Percentiles rank a stretch among this genome's conserved stretches.
Evolutionary conservation across 805 yeast species (phyloP).

Genomic region (Yarrowia sp.): DNA sequence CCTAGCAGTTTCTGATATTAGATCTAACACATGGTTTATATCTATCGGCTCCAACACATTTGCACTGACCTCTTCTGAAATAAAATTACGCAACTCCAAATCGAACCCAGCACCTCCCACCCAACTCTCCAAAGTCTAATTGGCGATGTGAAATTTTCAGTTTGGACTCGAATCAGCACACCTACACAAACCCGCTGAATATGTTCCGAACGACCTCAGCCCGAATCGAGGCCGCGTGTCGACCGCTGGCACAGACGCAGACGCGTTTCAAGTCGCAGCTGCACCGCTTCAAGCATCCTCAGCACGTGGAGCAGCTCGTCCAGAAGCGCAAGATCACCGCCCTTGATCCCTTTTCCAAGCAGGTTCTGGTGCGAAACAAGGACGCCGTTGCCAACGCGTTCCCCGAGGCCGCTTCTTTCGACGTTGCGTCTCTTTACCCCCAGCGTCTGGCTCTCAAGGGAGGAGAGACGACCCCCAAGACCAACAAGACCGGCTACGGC

Average conservation of each 20-base stretch:
- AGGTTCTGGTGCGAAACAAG: conserved; percentile 17
- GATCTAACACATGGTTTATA: no score
- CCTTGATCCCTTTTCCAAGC: conserved; percentile 19
- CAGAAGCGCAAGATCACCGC: conserved; percentile 24
- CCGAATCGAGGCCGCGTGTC: conserved; percentile 7
- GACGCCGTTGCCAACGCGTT: conserved; percentile 13
- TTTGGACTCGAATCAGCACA: neutral
- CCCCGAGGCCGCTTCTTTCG: neutral
- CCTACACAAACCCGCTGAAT: neutral
- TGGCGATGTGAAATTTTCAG: neutral
- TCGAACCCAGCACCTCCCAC: neutral
- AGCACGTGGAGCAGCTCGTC: conserved; percentile 14
- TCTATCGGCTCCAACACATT: no score
- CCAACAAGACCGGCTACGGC: neutral
- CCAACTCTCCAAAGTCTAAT: neutral
- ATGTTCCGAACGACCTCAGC: neutral
- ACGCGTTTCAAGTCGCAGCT: conserved; percentile 13
- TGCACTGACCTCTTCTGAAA: no score
- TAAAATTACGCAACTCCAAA: neutral
- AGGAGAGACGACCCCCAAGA: neutral
- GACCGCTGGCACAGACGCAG: conserved; percentile 10
- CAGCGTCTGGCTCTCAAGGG: conserved; percentile 2
- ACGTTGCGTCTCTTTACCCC: neutral
- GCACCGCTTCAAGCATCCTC: conserved; percentile 21
- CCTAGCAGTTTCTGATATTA: no score